Percentiles rank a stretch among this genome's conserved stretches.
These are phyloP conservation scores for Pyrenula aspistea DNA, from an alignment of 495 filamentous ascomycete genomes.

Conservation along the genomic window DNA sequence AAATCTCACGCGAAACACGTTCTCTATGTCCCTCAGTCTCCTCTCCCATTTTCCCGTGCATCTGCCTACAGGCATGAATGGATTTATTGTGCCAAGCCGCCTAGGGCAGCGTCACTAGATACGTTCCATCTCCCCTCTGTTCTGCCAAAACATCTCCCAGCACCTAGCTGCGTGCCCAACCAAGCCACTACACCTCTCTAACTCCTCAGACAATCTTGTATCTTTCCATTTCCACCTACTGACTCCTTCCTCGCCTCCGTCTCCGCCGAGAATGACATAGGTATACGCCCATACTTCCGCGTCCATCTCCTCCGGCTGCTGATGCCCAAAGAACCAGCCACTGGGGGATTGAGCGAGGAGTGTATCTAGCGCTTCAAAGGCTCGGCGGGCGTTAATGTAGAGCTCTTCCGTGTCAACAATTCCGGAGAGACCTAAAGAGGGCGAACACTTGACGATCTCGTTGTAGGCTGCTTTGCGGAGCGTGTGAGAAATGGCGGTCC, in stretches of 20 bases:
- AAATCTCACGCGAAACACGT: too few relatives aligned
- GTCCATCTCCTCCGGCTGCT: conserved; percentile 65
- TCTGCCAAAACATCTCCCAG: neutral
- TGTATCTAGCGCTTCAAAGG: conserved; percentile 63
- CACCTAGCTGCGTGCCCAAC: neutral
- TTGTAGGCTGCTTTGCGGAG: conserved; percentile 57
- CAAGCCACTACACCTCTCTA: neutral
- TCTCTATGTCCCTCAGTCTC: too few relatives aligned
- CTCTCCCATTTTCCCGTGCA: too few relatives aligned
- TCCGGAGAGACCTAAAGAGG: neutral
- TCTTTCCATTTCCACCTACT: neutral
- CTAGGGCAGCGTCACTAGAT: too few relatives aligned
- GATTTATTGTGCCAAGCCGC: too few relatives aligned
- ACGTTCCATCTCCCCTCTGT: too few relatives aligned
- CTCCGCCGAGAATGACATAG: conserved; percentile 48
- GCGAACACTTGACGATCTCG: conserved; percentile 55
- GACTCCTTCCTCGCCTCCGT: neutral
- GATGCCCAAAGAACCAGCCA: conserved; percentile 51
- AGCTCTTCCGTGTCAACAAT: conserved; percentile 29
- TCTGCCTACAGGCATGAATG: too few relatives aligned
- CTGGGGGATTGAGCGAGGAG: conserved; percentile 49
- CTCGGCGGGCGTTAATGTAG: conserved; percentile 55
- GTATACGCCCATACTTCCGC: conserved; percentile 85
- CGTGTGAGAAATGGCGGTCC: conserved; percentile 45
- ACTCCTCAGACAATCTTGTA: neutral